A percentile compares a stretch with the other conserved stretches of the same genome.
Conservation (phyloP, 2,329 filamentous ascomycete genomes). For the Diaporthe destruens region DNA sequence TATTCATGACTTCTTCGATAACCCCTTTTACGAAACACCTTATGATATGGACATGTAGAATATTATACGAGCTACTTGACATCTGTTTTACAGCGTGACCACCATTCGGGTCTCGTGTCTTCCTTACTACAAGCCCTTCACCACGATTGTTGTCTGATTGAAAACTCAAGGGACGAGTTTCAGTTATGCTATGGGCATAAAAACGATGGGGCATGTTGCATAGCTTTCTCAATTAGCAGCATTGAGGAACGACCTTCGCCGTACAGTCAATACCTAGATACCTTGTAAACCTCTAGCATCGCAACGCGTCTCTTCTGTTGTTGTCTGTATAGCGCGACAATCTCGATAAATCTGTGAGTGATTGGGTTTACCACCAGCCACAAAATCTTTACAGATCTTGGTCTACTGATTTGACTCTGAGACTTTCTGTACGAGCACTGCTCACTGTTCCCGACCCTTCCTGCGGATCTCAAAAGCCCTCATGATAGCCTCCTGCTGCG, state of each 20-base stretch:
- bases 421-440: not conserved
- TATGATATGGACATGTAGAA: not conserved
- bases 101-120: not conserved
- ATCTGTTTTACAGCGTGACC: too few relatives aligned
- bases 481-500: constrained; percentile 44
- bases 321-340: not conserved
- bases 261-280: not conserved
- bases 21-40: too few relatives aligned
- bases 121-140: not conserved
- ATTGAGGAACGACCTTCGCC: too few relatives aligned
- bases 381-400: not conserved
- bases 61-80: not conserved
- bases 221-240: not conserved
- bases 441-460: not conserved
- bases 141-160: not conserved
- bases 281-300: not conserved
- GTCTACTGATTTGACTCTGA: not conserved
- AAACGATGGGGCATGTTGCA: not conserved
- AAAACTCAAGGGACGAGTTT: not conserved
- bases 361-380: not conserved
- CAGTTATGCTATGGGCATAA: not conserved
- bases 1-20: not conserved
- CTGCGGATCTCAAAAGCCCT: constrained; percentile 42
- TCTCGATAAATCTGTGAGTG: too few relatives aligned
- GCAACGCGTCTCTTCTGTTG: too few relatives aligned